Evolutionary conservation across 371 early-diverging fungal genomes (phyloP).

Genomic region (Nematocida parisii): DNA sequence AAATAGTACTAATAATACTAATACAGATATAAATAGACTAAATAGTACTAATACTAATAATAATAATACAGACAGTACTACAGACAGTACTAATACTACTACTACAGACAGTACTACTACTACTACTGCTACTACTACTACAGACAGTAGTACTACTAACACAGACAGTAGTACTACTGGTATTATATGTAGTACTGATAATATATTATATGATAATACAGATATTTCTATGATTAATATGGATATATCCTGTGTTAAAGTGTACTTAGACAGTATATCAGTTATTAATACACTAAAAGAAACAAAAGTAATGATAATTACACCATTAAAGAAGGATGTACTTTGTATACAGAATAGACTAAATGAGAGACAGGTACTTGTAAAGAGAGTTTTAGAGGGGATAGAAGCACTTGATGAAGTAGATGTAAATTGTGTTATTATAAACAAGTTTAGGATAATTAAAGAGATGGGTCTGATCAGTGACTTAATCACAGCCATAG

Average conservation of each 20-base stretch:
- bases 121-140: too few relatives aligned
- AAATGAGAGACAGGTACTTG: background rate
- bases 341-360: background rate
- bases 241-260: background rate
- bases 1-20: too few relatives aligned
- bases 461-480: constrained; percentile 3
- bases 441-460: constrained; percentile 22
- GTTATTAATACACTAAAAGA: background rate
- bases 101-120: too few relatives aligned
- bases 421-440: background rate
- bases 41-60: background rate
- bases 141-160: too few relatives aligned
- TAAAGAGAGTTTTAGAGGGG: constrained; percentile 17
- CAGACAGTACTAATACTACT: too few relatives aligned
- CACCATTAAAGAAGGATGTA: constrained; percentile 21
- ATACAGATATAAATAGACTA: too few relatives aligned
- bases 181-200: too few relatives aligned
- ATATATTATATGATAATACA: too few relatives aligned
- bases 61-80: too few relatives aligned
- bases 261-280: background rate
- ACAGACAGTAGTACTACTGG: too few relatives aligned
- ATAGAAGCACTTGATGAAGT: background rate
- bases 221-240: background rate
- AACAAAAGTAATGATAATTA: constrained; percentile 16
- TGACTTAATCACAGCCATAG: background rate